Evolutionary conservation across 116 monocot species (phyloP).

Genomic region (Cymodocea nodosa): DNA sequence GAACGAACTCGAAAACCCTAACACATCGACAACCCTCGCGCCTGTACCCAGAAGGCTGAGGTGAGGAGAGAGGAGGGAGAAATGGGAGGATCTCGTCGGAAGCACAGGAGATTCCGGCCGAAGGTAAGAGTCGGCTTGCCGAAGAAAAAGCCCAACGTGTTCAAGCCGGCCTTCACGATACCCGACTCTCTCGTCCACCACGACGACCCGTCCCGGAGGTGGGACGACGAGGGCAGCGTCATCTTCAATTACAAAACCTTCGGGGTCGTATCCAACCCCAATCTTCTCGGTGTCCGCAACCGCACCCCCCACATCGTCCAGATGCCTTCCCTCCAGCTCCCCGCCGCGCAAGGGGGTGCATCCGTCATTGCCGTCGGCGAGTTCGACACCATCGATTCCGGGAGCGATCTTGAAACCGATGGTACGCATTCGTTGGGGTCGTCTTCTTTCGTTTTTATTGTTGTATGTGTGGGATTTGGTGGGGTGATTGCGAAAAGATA

Average conservation of each 20-base stretch:
- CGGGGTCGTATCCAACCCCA: slow-evolving; percentile 87
- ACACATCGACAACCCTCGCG: neutral
- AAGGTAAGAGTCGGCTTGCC: slow-evolving; percentile 80
- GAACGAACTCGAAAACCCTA: neutral
- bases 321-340: slow-evolving; percentile 41
- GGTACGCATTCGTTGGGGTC: slow-evolving; percentile 16
- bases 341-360: slow-evolving; percentile 22
- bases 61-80: neutral
- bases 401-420: slow-evolving; percentile 77
- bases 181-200: slow-evolving; percentile 34
- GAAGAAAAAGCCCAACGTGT: slow-evolving; percentile 64
- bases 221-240: slow-evolving; percentile 74
- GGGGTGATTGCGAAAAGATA: neutral
- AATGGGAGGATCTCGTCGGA: slow-evolving; percentile 80
- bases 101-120: slow-evolving; percentile 47
- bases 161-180: slow-evolving; percentile 79
- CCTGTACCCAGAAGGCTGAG: neutral
- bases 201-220: slow-evolving; percentile 10
- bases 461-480: neutral
- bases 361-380: slow-evolving; percentile 28
- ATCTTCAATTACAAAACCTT: slow-evolving; percentile 71
- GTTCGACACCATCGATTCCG: slow-evolving; percentile 51
- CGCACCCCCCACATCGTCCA: slow-evolving; percentile 56
- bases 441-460: neutral
- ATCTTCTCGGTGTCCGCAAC: slow-evolving; percentile 64